Conservation (phyloP, 805 yeast species). For the Candida adriatica region DNA sequence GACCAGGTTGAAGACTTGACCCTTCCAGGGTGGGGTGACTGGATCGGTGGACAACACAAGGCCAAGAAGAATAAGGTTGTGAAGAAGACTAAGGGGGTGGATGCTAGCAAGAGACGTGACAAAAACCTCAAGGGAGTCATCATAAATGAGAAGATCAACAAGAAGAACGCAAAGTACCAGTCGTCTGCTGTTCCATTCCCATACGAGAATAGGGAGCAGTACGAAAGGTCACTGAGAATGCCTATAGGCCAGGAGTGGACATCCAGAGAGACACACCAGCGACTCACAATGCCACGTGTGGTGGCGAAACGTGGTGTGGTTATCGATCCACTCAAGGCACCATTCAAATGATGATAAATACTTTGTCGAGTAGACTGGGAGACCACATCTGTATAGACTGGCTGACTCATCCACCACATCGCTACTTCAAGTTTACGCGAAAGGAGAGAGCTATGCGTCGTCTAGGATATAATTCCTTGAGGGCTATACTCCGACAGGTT, state of each 20-base stretch:
- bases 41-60: conserved; percentile 69
- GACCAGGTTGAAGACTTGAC: conserved; percentile 83
- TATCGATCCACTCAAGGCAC: conserved; percentile 86
- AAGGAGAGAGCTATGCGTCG: too few relatives aligned
- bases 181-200: conserved; percentile 93
- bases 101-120: conserved; percentile 69
- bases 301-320: conserved; percentile 82
- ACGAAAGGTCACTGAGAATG: conserved; percentile 88
- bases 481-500: too few relatives aligned
- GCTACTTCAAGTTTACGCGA: too few relatives aligned
- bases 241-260: conserved; percentile 99
- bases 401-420: too few relatives aligned
- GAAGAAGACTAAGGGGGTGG: conserved; percentile 71
- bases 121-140: conserved; percentile 73
- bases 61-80: conserved; percentile 49
- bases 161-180: conserved; percentile 79
- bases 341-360: too few relatives aligned
- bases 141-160: conserved; percentile 80
- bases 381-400: too few relatives aligned
- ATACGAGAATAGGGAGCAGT: conserved; percentile 87
- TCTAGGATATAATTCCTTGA: too few relatives aligned
- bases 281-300: conserved; percentile 82
- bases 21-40: conserved; percentile 96
- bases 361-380: too few relatives aligned
- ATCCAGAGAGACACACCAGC: conserved; percentile 78